Evolutionary conservation across 2,329 filamentous ascomycete species (phyloP).

Genomic region (Cadophora gregata): DNA sequence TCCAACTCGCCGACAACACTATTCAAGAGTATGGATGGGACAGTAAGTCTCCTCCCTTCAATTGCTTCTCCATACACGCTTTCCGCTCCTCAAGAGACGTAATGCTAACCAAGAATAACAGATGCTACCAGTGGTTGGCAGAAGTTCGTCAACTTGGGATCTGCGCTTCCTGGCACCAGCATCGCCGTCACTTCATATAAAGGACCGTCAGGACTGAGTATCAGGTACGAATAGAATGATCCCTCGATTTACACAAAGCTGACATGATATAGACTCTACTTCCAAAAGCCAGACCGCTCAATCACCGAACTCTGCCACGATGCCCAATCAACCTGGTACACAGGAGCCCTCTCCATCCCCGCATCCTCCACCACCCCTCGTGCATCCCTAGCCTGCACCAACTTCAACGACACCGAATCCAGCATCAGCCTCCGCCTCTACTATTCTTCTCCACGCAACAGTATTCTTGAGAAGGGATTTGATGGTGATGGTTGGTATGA

Average conservation of each 20-base stretch:
- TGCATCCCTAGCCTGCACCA: conserved; percentile 10
- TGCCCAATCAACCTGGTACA: conserved; percentile 10
- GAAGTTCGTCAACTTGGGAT: conserved; percentile 18
- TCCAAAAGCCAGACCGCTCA: conserved; percentile 8
- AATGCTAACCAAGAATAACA: background rate
- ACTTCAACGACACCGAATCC: conserved; percentile 18
- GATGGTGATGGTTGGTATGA: conserved; percentile 21
- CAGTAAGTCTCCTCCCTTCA: background rate
- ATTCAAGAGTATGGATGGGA: conserved; percentile 24
- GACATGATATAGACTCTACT: conserved; percentile 2
- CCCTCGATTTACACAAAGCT: background rate
- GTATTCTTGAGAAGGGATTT: conserved; percentile 18
- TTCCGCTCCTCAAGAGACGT: background rate
- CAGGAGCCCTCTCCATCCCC: conserved; percentile 15
- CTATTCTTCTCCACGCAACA: conserved; percentile 14
- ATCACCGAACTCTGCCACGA: conserved; percentile 18
- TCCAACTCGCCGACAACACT: conserved; percentile 16
- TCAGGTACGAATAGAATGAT: conserved; percentile 5
- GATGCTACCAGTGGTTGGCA: conserved; percentile 15
- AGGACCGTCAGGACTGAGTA: conserved; percentile 9
- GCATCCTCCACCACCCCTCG: background rate
- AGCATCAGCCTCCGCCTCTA: conserved; percentile 17
- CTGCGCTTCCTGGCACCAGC: conserved; percentile 15
- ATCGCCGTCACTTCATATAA: conserved; percentile 11
- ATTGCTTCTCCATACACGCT: background rate